Percentiles rank a stretch among this genome's conserved stretches.
Evolutionary conservation across 495 filamentous ascomycete genomes (phyloP).

Genomic region (Polyplosphaeria fusca): DNA sequence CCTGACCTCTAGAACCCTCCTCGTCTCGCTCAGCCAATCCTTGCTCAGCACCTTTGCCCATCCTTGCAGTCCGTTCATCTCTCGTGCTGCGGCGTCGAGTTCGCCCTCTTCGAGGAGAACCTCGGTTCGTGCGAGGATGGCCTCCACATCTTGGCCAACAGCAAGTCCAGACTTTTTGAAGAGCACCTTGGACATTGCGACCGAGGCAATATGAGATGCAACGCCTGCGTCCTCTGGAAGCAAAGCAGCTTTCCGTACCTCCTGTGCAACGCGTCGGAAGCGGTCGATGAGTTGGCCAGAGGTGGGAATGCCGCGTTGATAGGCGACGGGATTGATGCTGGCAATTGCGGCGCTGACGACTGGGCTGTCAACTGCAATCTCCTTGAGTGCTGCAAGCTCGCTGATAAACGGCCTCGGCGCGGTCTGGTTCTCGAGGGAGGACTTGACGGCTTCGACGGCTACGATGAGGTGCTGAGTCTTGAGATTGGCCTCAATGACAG

Average conservation of each 20-base stretch:
- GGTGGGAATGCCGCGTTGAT: conserved; percentile 86
- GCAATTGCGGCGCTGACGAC: conserved; percentile 88
- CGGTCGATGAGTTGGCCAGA: conserved; percentile 83
- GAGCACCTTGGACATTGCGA: conserved; percentile 81
- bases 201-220: conserved; percentile 85
- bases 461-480: conserved; percentile 93
- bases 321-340: conserved; percentile 89
- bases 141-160: conserved; percentile 89
- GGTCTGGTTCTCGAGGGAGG: conserved; percentile 68
- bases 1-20: conserved; percentile 86
- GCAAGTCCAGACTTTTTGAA: conserved; percentile 81
- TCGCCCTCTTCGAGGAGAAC: conserved; percentile 86
- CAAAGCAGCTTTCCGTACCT: conserved; percentile 90
- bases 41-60: conserved; percentile 92
- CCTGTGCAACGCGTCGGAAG: conserved; percentile 88
- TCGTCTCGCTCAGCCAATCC: conserved; percentile 87
- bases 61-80: conserved; percentile 87
- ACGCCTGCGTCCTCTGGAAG: conserved; percentile 91
- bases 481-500: conserved; percentile 82
- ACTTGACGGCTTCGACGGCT: conserved; percentile 80
- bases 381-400: conserved; percentile 91
- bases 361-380: conserved; percentile 75
- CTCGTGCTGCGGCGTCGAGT: conserved; percentile 83
- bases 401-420: conserved; percentile 79
- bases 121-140: conserved; percentile 82